A percentile compares a stretch with the other conserved stretches of the same genome.
phyloP scores from a whole-genome alignment of 75 land plant genomes.

The Ceratopteris richardii region DNA sequence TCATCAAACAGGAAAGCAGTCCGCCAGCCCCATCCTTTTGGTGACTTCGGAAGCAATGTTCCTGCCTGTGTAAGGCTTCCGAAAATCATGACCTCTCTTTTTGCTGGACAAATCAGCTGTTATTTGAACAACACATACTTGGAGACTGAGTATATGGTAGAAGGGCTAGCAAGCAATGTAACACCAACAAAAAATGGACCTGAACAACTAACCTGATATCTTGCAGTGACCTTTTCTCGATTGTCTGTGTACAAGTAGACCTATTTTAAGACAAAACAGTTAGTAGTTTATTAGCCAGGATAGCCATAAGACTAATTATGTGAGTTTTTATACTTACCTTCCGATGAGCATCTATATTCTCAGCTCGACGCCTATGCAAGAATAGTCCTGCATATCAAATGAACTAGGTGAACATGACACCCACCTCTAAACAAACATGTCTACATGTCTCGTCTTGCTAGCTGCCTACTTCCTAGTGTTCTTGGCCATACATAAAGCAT shows the following conservation, averaged over 20 bases:
- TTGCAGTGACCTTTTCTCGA: slow-evolving; percentile 88
- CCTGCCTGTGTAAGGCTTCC: slow-evolving; percentile 88
- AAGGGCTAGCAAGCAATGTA: neutral
- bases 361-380: slow-evolving; percentile 91
- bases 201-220: slow-evolving; percentile 66
- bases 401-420: neutral
- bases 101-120: slow-evolving; percentile 95
- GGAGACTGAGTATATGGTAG: neutral
- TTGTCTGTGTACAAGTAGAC: slow-evolving; percentile 79
- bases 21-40: slow-evolving; percentile 99
- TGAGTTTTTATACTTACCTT: too few species aligned
- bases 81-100: slow-evolving; percentile 83
- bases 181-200: neutral
- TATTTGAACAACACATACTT: slow-evolving; percentile 2
- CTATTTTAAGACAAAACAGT: too few species aligned
- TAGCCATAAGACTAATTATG: too few species aligned
- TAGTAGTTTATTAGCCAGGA: too few species aligned
- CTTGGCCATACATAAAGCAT: too few species aligned
- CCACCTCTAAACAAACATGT: too few species aligned
- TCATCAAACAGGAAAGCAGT: slow-evolving; percentile 90
- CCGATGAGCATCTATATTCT: slow-evolving; percentile 47
- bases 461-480: too few species aligned
- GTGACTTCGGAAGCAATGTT: slow-evolving; percentile 88
- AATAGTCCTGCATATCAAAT: slow-evolving; percentile 58
- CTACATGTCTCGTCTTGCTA: too few species aligned